These are phyloP conservation scores for Euphorbia schlechtendalii DNA, from an alignment of 441 rosid genomes.

Conservation along the genomic window DNA sequence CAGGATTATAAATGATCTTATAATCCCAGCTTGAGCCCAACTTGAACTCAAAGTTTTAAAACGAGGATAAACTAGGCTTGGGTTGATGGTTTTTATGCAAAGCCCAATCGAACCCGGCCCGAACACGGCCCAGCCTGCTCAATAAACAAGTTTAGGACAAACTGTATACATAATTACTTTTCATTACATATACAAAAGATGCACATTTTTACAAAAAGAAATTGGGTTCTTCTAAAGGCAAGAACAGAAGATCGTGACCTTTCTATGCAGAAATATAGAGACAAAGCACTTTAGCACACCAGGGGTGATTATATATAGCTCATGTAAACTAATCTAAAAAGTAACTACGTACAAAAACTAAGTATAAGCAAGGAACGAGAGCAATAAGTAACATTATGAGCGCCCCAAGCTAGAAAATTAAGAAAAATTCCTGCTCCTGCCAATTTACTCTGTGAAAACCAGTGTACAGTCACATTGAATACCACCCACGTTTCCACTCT, in stretches of 20 bases:
- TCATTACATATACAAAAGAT: background rate
- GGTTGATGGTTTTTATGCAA: no score
- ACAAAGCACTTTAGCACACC: background rate
- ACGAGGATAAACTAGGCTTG: no score
- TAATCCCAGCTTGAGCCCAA: no score
- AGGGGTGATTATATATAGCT: background rate
- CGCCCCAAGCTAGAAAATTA: background rate
- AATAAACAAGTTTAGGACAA: no score
- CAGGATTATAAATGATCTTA: no score
- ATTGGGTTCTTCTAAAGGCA: background rate
- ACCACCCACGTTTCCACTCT: slow-evolving; percentile 5
- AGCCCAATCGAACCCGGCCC: no score
- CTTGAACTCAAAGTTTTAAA: no score
- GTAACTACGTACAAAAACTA: slow-evolving; percentile 1
- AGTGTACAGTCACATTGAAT: background rate
- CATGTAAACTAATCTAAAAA: background rate
- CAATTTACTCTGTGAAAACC: slow-evolving; percentile 2
- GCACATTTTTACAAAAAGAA: background rate
- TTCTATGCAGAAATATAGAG: background rate
- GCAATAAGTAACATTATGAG: background rate
- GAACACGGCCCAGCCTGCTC: no score
- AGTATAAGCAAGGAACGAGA: background rate
- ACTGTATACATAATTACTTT: background rate
- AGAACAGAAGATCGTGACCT: background rate
- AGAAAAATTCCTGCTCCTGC: background rate